phyloP scores from a whole-genome alignment of 192 early-diverging fungal genomes.

The Lunasporangiospora selenospora region DNA sequence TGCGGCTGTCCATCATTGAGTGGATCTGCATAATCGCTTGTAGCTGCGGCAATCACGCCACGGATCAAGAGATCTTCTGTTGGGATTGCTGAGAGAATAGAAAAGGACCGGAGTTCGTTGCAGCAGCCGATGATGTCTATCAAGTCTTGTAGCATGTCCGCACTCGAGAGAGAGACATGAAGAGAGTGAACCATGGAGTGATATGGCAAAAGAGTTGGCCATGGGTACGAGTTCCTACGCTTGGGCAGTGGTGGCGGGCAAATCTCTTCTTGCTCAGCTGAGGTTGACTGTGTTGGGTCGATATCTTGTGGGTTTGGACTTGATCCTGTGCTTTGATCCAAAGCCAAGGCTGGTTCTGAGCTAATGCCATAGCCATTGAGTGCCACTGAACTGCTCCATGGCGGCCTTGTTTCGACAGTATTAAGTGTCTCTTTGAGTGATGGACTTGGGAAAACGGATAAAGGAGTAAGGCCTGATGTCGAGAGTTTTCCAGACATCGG shows the following conservation, averaged over 20 bases:
- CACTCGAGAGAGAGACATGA: conserved; percentile 26
- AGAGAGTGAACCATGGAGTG: conserved; percentile 36
- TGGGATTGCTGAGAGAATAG: conserved; percentile 25
- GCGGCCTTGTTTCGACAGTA: no score
- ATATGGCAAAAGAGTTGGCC: conserved; percentile 41
- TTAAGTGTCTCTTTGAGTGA: no score
- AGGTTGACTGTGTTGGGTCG: no score
- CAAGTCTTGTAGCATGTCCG: conserved; percentile 34
- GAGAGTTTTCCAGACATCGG: no score
- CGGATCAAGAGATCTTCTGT: conserved; percentile 26
- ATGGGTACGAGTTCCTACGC: conserved; percentile 40
- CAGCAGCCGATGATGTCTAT: conserved; percentile 38
- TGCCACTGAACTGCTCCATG: no score
- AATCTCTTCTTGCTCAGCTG: background rate
- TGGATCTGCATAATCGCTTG: conserved; percentile 15
- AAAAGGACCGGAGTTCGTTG: conserved; percentile 29
- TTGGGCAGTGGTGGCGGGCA: background rate
- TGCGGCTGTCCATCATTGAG: background rate
- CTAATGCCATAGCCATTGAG: no score
- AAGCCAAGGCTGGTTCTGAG: no score
- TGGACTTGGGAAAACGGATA: no score
- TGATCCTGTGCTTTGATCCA: no score
- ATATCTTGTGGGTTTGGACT: no score
- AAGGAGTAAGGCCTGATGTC: no score
- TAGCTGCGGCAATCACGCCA: conserved; percentile 15